A percentile compares a stretch with the other conserved stretches of the same genome.
These are phyloP conservation scores for Russula sp. DNA, from an alignment of 768 basidiomycete genomes.

Conservation along the genomic window DNA sequence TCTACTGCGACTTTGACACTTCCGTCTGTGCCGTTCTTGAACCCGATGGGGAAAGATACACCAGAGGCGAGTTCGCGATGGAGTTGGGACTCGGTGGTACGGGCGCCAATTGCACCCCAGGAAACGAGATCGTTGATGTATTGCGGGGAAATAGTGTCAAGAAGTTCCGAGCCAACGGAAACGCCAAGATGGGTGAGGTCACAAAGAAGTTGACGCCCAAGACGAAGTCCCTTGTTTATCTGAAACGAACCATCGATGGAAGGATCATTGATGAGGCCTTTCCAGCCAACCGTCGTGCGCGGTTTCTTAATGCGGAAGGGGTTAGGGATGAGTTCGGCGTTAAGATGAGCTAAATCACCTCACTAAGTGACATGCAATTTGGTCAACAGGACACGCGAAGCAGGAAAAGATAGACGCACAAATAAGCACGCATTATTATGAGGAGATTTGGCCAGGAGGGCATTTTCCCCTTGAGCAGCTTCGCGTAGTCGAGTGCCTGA, in stretches of 20 bases:
- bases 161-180: constrained; percentile 91
- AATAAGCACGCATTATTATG: constrained; percentile 97
- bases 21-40: constrained; percentile 99
- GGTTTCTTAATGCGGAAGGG: constrained; percentile 63
- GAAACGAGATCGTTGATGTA: constrained; percentile 80
- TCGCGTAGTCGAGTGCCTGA: constrained; percentile 81
- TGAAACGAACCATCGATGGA: constrained; percentile 92
- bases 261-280: constrained; percentile 93
- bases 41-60: constrained; percentile 96
- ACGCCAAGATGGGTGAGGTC: constrained; percentile 88
- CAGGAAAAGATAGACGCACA: constrained; percentile 53
- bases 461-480: constrained; percentile 65
- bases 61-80: constrained; percentile 96
- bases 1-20: constrained; percentile 87
- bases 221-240: constrained; percentile 95
- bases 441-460: constrained; percentile 70
- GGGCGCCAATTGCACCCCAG: constrained; percentile 96
- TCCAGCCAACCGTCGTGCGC: constrained; percentile 96
- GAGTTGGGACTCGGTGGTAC: constrained; percentile 96
- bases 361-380: constrained; percentile 43
- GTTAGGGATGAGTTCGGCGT: neutral
- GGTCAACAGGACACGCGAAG: constrained; percentile 14
- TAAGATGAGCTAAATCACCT: constrained; percentile 36
- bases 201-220: constrained; percentile 83
- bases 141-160: constrained; percentile 83